phyloP scores from a whole-genome alignment of 169 alveolate genomes.

The Plasmodium knowlesi region DNA sequence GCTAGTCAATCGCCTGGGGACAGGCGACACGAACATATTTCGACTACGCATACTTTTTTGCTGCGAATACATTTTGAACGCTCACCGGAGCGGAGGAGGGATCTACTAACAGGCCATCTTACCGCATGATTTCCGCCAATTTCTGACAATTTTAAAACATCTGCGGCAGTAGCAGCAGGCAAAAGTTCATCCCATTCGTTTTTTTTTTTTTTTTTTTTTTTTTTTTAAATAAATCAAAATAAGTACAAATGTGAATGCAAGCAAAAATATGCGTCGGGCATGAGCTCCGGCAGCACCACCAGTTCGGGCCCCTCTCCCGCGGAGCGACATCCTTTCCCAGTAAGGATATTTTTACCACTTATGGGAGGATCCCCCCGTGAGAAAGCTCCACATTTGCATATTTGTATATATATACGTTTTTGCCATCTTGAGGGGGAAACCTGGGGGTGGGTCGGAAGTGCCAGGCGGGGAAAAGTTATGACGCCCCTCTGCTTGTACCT shows the following conservation, averaged over 20 bases:
- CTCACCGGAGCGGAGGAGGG: background rate
- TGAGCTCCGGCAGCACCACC: background rate
- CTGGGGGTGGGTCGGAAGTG: background rate
- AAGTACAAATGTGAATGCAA: background rate
- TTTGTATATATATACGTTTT: background rate
- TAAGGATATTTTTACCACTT: background rate
- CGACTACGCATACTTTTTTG: background rate
- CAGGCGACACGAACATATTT: background rate
- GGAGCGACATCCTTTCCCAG: background rate
- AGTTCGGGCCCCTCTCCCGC: background rate
- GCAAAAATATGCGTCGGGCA: background rate
- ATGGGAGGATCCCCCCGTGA: background rate
- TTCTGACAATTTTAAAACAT: background rate
- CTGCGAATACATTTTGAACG: background rate
- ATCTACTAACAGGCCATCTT: background rate
- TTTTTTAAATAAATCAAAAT: no score
- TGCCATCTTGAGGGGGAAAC: background rate
- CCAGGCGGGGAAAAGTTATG: background rate
- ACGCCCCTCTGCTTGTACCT: background rate
- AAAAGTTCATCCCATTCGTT: background rate
- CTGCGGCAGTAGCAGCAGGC: background rate
- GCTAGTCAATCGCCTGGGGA: background rate
- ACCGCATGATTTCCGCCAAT: background rate
- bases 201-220: no score
- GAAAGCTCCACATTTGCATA: background rate